phyloP scores from a whole-genome alignment of 31 red algal species.

The Asparagopsis taxiformis region DNA sequence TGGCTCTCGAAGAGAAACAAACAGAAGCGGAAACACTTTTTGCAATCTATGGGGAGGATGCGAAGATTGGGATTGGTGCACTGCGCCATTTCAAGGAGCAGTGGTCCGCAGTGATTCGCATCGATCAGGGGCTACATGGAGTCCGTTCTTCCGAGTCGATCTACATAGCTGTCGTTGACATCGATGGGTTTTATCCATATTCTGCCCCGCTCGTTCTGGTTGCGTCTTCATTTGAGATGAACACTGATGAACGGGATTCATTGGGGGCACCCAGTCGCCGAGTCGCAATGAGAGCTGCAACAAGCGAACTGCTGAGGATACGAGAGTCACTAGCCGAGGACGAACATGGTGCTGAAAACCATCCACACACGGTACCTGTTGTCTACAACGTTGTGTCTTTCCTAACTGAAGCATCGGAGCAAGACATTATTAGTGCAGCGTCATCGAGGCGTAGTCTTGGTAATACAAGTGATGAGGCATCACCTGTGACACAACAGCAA shows the following conservation, averaged over 20 bases:
- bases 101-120: conserved; percentile 33
- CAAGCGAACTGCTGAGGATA: conserved; percentile 18
- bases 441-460: background rate
- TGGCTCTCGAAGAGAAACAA: conserved; percentile 11
- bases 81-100: conserved; percentile 20
- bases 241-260: background rate
- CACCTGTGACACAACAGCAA: too few relatives aligned
- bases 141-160: conserved; percentile 8
- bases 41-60: conserved; percentile 73
- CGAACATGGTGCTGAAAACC: background rate
- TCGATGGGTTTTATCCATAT: conserved; percentile 60
- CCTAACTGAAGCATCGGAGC: conserved; percentile 25
- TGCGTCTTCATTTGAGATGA: background rate
- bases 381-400: conserved; percentile 54
- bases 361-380: conserved; percentile 8
- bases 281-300: conserved; percentile 61
- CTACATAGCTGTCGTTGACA: conserved; percentile 51
- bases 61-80: conserved; percentile 27
- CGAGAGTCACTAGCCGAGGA: conserved; percentile 2
- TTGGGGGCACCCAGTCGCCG: conserved; percentile 26
- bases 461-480: background rate
- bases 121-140: conserved; percentile 24
- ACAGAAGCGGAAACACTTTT: conserved; percentile 41
- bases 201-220: conserved; percentile 67
- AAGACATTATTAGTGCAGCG: conserved; percentile 38